Evolutionary conservation across 495 filamentous ascomycete species (phyloP).

Genomic region (Tuber microsphaerosporum): DNA sequence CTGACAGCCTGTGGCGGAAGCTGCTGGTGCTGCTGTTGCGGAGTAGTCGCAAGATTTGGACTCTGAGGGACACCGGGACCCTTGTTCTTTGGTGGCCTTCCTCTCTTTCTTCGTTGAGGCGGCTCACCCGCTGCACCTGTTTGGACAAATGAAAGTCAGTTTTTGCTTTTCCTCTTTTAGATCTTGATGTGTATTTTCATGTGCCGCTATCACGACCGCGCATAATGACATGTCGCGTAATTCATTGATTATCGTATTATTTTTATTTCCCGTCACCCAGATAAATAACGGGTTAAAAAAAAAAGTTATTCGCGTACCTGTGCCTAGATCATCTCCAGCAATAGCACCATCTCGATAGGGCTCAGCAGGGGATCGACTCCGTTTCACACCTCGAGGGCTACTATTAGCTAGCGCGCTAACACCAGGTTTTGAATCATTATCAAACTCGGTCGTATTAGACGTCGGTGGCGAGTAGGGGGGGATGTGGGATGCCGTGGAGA

Average conservation of each 20-base stretch:
- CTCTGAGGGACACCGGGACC: slow-evolving; percentile 36
- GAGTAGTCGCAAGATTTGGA: slow-evolving; percentile 37
- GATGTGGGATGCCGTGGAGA: slow-evolving; percentile 21
- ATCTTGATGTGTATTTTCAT: slow-evolving; percentile 25
- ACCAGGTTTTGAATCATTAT: slow-evolving; percentile 43
- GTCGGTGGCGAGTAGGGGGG: slow-evolving; percentile 38
- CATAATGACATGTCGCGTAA: slow-evolving; percentile 44
- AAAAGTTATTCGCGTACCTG: slow-evolving; percentile 58
- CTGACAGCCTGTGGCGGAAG: slow-evolving; percentile 54
- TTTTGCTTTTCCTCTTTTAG: slow-evolving; percentile 7
- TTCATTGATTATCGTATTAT: slow-evolving; percentile 41
- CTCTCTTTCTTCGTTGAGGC: slow-evolving; percentile 73
- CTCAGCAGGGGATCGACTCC: slow-evolving; percentile 83
- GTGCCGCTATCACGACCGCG: slow-evolving; percentile 43
- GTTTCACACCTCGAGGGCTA: slow-evolving; percentile 74
- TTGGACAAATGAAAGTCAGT: slow-evolving; percentile 20
- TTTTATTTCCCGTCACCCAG: slow-evolving; percentile 41
- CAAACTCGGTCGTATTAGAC: slow-evolving; percentile 37
- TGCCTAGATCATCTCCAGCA: slow-evolving; percentile 58
- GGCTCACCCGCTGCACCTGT: slow-evolving; percentile 50
- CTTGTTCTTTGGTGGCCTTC: slow-evolving; percentile 71
- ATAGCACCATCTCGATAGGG: slow-evolving; percentile 59
- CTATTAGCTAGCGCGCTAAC: slow-evolving; percentile 49
- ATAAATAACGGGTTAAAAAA: slow-evolving; percentile 40
- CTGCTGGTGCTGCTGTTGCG: slow-evolving; percentile 47